Evolutionary conservation across 805 yeast species (phyloP).

Genomic region (Myxozyma neotropica): DNA sequence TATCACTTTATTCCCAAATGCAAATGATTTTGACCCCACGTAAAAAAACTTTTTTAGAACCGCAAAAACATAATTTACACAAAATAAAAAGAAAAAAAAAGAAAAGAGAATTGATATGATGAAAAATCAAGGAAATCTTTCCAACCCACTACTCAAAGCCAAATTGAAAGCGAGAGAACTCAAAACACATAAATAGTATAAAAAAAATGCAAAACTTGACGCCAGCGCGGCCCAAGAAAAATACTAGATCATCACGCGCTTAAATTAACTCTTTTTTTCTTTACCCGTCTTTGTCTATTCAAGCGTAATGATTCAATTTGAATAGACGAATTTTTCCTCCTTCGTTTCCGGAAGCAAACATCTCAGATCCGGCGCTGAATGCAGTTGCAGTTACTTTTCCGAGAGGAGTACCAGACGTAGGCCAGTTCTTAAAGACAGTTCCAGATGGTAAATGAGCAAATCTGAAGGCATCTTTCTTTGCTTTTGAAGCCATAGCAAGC

Average conservation of each 20-base stretch:
- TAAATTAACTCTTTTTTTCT: neutral
- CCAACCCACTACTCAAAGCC: neutral
- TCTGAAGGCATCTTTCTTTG: conserved; percentile 80
- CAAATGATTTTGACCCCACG: too few species aligned
- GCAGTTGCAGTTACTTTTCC: conserved; percentile 86
- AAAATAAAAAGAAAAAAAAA: neutral
- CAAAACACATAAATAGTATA: neutral
- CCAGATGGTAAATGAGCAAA: conserved; percentile 86
- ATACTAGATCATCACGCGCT: too few species aligned
- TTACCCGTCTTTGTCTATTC: neutral
- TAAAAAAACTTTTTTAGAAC: neutral
- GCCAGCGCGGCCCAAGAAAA: neutral
- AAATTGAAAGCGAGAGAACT: neutral
- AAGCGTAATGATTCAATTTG: conserved; percentile 74
- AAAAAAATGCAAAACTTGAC: neutral
- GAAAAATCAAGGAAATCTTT: neutral
- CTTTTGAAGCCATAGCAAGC: conserved; percentile 80
- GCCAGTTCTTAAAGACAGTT: conserved; percentile 92
- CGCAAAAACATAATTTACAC: neutral
- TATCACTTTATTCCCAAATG: too few species aligned
- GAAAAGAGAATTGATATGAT: neutral
- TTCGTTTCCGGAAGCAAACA: conserved; percentile 88
- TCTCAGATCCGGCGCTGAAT: conserved; percentile 78
- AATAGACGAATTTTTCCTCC: conserved; percentile 88
- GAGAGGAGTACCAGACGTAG: conserved; percentile 92